Conservation (phyloP, 139 green algal species). For the Coccomyxa sp. region DNA sequence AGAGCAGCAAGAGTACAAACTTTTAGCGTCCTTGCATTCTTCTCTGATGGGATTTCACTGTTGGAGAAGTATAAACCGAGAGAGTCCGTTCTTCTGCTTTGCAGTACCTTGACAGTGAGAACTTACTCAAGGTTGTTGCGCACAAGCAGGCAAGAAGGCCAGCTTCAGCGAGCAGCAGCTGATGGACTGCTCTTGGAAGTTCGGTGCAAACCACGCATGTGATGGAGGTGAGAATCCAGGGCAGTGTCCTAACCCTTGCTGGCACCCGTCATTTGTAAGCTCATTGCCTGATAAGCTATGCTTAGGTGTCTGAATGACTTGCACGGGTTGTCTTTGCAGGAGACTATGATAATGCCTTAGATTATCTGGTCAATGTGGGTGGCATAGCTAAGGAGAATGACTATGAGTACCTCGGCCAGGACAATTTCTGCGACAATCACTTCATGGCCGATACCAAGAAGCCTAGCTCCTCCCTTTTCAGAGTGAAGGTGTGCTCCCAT, state of each 20-base stretch:
- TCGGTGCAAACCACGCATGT: slow-evolving; percentile 36
- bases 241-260: background rate
- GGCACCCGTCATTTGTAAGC: background rate
- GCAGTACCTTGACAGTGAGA: background rate
- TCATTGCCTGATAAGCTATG: background rate
- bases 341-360: slow-evolving; percentile 14
- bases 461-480: slow-evolving; percentile 1
- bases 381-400: slow-evolving; percentile 22
- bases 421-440: slow-evolving; percentile 35
- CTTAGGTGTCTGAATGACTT: background rate
- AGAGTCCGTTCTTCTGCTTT: too few species aligned
- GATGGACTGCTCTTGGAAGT: slow-evolving; percentile 63
- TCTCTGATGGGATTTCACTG: too few species aligned
- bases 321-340: background rate
- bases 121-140: background rate
- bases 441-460: background rate
- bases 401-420: slow-evolving; percentile 40
- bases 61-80: too few species aligned
- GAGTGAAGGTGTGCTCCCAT: slow-evolving; percentile 5
- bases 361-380: slow-evolving; percentile 16
- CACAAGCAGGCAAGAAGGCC: slow-evolving; percentile 24
- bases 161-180: slow-evolving; percentile 70
- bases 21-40: too few species aligned
- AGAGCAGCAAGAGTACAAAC: too few species aligned
- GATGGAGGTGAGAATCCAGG: slow-evolving; percentile 18